A percentile compares a stretch with the other conserved stretches of the same genome.
These are phyloP conservation scores for Dipodascus albidus DNA, from an alignment of 805 yeast species.

Conservation along the genomic window DNA sequence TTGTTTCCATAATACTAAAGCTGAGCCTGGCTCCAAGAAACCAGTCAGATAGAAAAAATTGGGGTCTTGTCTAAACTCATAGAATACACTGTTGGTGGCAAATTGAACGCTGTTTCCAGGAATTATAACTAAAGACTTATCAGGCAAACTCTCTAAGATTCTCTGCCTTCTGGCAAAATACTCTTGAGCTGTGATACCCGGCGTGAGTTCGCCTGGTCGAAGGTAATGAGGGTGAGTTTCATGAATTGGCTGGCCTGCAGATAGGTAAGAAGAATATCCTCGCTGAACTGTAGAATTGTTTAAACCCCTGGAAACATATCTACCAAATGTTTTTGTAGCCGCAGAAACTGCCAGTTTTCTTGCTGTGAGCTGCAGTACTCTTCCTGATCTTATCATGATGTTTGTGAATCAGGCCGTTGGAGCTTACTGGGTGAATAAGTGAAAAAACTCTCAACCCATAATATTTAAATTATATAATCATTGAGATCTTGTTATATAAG, in stretches of 20 bases:
- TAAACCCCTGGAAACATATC: too few species aligned
- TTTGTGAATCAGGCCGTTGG: background rate
- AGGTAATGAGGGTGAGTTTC: constrained; percentile 77
- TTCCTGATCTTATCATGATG: background rate
- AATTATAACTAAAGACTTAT: constrained; percentile 57
- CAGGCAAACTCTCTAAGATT: constrained; percentile 48
- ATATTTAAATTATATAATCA: too few species aligned
- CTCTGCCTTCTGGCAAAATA: constrained; percentile 59
- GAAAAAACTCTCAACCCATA: background rate
- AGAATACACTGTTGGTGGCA: constrained; percentile 85
- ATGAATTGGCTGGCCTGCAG: constrained; percentile 67
- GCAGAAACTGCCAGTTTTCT: background rate
- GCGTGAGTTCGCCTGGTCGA: constrained; percentile 69
- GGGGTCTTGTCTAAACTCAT: constrained; percentile 86
- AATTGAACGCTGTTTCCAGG: constrained; percentile 63
- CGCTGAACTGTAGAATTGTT: background rate
- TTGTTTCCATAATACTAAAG: constrained; percentile 39
- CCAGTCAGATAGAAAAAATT: constrained; percentile 83
- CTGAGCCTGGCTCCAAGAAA: constrained; percentile 80
- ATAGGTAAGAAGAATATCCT: background rate
- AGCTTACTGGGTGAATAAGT: background rate
- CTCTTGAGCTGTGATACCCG: constrained; percentile 77
- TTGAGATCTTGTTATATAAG: too few species aligned
- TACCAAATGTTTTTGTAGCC: background rate
- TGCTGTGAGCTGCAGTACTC: background rate